Base-by-base conservation (phyloP, 164 flowering plant species). In the Santalum album region DNA sequence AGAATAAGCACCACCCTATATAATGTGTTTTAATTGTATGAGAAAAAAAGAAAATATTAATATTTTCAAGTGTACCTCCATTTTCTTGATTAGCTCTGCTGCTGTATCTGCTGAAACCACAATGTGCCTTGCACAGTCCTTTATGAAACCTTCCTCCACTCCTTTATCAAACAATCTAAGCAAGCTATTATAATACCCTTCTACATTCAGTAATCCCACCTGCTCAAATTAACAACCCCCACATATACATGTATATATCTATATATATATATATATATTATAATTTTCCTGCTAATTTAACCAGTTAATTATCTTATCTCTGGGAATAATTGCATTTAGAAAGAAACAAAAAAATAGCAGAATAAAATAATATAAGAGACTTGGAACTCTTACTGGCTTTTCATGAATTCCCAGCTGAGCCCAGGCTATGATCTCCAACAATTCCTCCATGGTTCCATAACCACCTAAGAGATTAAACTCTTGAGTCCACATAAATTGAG, bases 81-180 rank as follows among this genome's bases (percentile, higher is more conserved):
- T 70, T 65, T 76, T 79, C 51, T 67, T 62, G 29, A 81, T 58
- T 17, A 81, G 74, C 25, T 79, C 78, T 60, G 50, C 45, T 40
- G 90, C 59, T 55, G 79, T 72, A 11, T 63, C 60, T 57, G 90
- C 87, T 38, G 73, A 66, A 39, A 79, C 51, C 25, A 84, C 58
- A 40, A 84, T 84, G 0, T 76, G 24, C 55, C 87, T 70, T 27
- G 74, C 90, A 21, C 76, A 60, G 22, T 34, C 55, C 15, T 72
- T 64, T 46, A 84, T 84, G 76, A 84, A 84, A 29, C 87, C 90
- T 67, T 84, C 87, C 43, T 84, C 80, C 3, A 84, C 84, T 63
- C 81, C 87, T 58, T 77, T 83, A 59, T 83, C 90, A 68, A 83
- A 75, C 29, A 79, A 66, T 38, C 71, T 72, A 24, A 83, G 72